These are phyloP conservation scores for Micractinium conductrix DNA, from an alignment of 139 green algal species.

Conservation along the genomic window DNA sequence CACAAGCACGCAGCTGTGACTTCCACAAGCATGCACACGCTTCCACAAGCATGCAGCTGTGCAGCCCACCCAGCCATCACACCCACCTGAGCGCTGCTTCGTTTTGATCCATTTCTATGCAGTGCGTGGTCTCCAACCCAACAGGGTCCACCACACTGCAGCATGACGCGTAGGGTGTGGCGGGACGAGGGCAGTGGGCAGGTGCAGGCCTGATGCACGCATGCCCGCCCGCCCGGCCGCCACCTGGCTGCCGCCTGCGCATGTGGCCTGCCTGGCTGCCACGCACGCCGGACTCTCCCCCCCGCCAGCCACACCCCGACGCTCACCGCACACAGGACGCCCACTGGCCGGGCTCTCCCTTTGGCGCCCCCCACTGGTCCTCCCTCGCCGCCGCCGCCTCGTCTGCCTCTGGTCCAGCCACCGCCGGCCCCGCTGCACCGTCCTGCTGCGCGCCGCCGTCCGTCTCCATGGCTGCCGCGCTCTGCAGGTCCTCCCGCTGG, in stretches of 20 bases:
- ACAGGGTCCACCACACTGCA: constrained; percentile 73
- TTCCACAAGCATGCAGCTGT: too few species aligned
- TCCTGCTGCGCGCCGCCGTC: constrained; percentile 13
- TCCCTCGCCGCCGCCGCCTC: constrained; percentile 75
- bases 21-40: too few species aligned
- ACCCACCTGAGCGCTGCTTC: constrained; percentile 75
- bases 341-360: constrained; percentile 81
- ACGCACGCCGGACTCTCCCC: not conserved
- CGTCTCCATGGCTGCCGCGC: constrained; percentile 47
- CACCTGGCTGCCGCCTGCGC: not conserved
- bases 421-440: not conserved
- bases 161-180: too few species aligned
- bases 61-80: constrained; percentile 13
- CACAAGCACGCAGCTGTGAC: too few species aligned
- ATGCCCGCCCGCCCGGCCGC: not conserved
- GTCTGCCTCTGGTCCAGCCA: constrained; percentile 75
- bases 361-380: constrained; percentile 84
- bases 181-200: too few species aligned
- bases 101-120: constrained; percentile 87
- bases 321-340: constrained; percentile 80
- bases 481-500: constrained; percentile 61
- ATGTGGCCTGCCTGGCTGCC: not conserved
- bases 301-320: not conserved
- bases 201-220: not conserved
- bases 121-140: constrained; percentile 62